Evolutionary conservation across 202 grass and related monocot genomes (phyloP).

Genomic region (Brachypodium distachyon): DNA sequence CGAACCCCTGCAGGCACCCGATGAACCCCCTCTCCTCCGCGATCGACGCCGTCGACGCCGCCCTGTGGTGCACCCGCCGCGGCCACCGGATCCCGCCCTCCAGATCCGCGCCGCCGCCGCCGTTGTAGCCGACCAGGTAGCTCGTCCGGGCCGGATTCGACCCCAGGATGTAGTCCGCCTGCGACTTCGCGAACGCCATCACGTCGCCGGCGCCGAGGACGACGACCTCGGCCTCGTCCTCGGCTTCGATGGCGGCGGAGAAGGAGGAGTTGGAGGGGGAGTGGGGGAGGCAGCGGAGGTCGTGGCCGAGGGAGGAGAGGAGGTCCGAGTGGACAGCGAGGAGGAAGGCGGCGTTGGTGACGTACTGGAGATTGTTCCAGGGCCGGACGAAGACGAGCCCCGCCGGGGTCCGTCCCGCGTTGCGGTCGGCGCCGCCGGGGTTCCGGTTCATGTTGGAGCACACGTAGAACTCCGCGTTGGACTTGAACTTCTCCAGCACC

Average conservation of each 20-base stretch:
- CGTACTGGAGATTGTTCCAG: slow-evolving; percentile 98
- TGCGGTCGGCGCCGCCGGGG: slow-evolving; percentile 43
- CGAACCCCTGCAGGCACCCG: slow-evolving; percentile 82
- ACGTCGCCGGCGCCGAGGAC: slow-evolving; percentile 21
- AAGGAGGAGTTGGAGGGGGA: neutral
- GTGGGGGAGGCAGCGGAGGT: slow-evolving; percentile 28
- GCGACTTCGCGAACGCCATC: slow-evolving; percentile 50
- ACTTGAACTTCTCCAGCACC: slow-evolving; percentile 46
- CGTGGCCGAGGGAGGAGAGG: slow-evolving; percentile 22
- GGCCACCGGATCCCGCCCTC: too few species aligned
- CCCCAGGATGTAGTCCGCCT: slow-evolving; percentile 92
- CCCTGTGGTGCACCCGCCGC: slow-evolving; percentile 74
- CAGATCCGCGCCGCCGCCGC: too few species aligned
- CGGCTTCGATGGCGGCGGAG: too few species aligned
- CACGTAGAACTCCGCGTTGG: slow-evolving; percentile 72
- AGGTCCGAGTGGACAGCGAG: slow-evolving; percentile 62
- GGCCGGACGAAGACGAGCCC: slow-evolving; percentile 76
- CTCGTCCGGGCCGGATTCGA: slow-evolving; percentile 54
- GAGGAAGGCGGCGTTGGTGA: slow-evolving; percentile 69
- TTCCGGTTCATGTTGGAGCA: slow-evolving; percentile 80
- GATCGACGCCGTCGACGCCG: slow-evolving; percentile 60
- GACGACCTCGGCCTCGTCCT: neutral
- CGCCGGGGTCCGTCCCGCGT: slow-evolving; percentile 66
- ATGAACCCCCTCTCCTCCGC: slow-evolving; percentile 52
- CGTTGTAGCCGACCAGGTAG: slow-evolving; percentile 72